phyloP scores from a whole-genome alignment of 179 eudicot genomes.

The Carnegiea gigantea region DNA sequence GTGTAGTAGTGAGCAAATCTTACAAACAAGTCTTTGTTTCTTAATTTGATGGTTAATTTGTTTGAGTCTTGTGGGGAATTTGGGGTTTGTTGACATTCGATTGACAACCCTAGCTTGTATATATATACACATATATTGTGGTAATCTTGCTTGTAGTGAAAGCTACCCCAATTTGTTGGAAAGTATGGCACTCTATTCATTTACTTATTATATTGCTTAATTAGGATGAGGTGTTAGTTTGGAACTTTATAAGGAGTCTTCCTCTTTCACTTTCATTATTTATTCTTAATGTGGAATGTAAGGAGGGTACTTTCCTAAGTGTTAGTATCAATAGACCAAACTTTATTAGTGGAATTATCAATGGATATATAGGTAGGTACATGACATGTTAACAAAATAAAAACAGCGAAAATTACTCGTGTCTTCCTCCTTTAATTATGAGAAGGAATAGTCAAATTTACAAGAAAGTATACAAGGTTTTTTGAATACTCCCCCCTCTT shows the following conservation, averaged over 20 bases:
- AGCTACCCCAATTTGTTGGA: slow-evolving; percentile 19
- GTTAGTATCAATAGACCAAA: too few species aligned
- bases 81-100: background rate
- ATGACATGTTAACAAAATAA: background rate
- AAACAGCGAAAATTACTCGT: background rate
- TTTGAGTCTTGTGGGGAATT: background rate
- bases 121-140: background rate
- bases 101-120: background rate
- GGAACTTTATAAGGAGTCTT: background rate
- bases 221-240: background rate
- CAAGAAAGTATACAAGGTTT: too few species aligned
- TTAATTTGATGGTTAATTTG: background rate
- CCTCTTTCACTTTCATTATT: background rate
- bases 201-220: background rate
- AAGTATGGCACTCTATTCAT: slow-evolving; percentile 4
- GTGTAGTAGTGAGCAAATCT: background rate
- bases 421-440: too few species aligned
- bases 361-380: background rate
- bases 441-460: too few species aligned
- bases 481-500: too few species aligned
- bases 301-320: background rate
- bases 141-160: slow-evolving; percentile 7
- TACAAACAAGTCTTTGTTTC: too few species aligned
- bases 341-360: too few species aligned
- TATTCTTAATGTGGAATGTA: background rate